phyloP scores from a whole-genome alignment of 257 asterid species.

The Anisodus acutangulus region DNA sequence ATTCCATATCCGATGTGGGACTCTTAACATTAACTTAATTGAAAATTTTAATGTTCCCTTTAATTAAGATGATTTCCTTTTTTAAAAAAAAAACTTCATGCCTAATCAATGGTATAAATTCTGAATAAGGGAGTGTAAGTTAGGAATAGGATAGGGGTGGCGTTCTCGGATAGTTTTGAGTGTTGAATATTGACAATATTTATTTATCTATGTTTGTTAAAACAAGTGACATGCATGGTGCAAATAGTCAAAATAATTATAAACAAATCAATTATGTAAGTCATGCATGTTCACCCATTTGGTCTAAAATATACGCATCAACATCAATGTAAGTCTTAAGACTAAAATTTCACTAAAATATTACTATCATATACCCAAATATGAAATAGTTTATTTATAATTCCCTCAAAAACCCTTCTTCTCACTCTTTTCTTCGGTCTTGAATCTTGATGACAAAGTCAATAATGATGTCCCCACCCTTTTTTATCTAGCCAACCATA shows the following conservation, averaged over 20 bases:
- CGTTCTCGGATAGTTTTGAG: not conserved
- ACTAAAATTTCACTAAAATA: not conserved
- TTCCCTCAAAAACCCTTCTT: not conserved
- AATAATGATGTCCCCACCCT: constrained; percentile 12
- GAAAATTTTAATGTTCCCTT: too few species aligned
- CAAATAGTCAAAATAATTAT: not conserved
- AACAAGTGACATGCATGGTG: not conserved
- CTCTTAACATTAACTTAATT: too few species aligned
- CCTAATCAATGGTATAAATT: too few species aligned
- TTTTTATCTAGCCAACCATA: constrained; percentile 17
- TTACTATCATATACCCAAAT: not conserved
- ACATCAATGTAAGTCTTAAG: not conserved
- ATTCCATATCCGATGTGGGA: too few species aligned
- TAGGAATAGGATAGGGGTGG: not conserved
- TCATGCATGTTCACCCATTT: constrained; percentile 1
- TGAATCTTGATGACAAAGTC: not conserved
- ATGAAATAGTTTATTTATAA: not conserved
- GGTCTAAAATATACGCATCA: not conserved
- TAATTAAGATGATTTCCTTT: too few species aligned
- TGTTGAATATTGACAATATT: not conserved
- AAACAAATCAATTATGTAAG: not conserved
- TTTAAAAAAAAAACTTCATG: too few species aligned
- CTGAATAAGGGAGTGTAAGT: not conserved
- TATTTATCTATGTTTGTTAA: not conserved
- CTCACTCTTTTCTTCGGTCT: not conserved